Evolutionary conservation across 805 yeast species (phyloP).

Genomic region (Hanseniaspora guilliermondii): DNA sequence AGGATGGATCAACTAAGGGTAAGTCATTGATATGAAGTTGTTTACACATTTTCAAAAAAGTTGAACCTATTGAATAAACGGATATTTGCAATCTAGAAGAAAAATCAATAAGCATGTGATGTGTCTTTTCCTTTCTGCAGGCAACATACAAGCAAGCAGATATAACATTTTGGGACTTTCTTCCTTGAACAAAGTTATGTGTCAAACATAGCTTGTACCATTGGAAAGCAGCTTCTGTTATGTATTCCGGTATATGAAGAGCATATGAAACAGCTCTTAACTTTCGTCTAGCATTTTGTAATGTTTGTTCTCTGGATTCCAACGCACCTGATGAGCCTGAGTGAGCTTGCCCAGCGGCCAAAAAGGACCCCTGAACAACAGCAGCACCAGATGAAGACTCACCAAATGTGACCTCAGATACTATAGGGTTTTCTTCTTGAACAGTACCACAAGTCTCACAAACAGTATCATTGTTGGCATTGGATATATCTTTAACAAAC

Average conservation of each 20-base stretch:
- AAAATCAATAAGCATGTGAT: conserved; percentile 92
- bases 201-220: conserved; percentile 83
- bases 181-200: conserved; percentile 89
- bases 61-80: conserved; percentile 90
- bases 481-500: conserved; percentile 39
- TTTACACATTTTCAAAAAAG: conserved; percentile 86
- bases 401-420: conserved; percentile 87
- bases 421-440: conserved; percentile 83
- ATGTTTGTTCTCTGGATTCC: conserved; percentile 81
- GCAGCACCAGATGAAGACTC: conserved; percentile 92
- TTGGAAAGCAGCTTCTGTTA: conserved; percentile 73
- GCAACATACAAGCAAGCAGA: conserved; percentile 93
- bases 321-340: conserved; percentile 55
- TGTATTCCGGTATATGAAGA: conserved; percentile 66
- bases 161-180: conserved; percentile 86
- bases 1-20: conserved; percentile 87
- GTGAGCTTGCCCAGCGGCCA: conserved; percentile 73
- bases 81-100: conserved; percentile 80
- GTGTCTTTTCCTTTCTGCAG: conserved; percentile 81
- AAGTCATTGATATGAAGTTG: conserved; percentile 60
- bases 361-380: conserved; percentile 85
- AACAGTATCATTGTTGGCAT: conserved; percentile 62
- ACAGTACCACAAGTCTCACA: conserved; percentile 81
- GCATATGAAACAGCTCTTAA: conserved; percentile 71
- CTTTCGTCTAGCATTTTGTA: conserved; percentile 69